Conservation (phyloP, 2,329 filamentous ascomycete species). For the Fusarium virguliforme region DNA sequence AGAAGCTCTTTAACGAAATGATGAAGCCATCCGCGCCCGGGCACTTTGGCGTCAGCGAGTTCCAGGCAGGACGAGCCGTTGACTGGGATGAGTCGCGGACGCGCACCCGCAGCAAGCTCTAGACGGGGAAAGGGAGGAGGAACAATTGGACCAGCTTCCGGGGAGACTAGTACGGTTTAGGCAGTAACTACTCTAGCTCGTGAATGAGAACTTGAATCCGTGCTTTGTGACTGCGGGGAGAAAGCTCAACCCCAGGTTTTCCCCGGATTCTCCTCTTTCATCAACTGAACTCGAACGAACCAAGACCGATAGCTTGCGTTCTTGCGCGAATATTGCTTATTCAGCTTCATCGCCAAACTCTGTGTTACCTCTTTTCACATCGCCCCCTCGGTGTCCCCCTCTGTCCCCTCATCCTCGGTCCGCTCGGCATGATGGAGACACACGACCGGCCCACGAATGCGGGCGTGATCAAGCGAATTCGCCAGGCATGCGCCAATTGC, state of each 20-base stretch:
- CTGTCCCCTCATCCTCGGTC: constrained; percentile 10
- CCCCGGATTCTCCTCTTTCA: constrained; percentile 1
- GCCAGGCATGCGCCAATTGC: constrained; percentile 37
- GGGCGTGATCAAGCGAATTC: constrained; percentile 37
- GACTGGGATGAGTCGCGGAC: constrained; percentile 35
- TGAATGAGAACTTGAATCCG: neutral
- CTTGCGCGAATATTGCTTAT: too few species aligned
- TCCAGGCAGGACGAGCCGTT: constrained; percentile 32
- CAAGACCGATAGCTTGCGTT: neutral
- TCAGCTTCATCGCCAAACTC: too few species aligned
- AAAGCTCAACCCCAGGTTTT: constrained; percentile 2
- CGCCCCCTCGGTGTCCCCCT: too few species aligned
- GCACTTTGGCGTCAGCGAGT: constrained; percentile 3
- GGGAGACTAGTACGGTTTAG: neutral
- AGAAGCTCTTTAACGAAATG: constrained; percentile 3
- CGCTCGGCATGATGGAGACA: constrained; percentile 8
- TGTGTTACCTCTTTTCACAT: too few species aligned
- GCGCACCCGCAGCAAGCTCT: neutral
- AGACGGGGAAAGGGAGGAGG: neutral
- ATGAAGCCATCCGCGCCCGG: constrained; percentile 5
- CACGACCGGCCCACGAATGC: constrained; percentile 13
- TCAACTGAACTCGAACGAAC: neutral
- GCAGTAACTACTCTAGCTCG: neutral
- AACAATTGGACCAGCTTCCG: neutral
- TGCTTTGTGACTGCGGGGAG: neutral